phyloP scores from a whole-genome alignment of 2,329 filamentous ascomycete genomes.

The Pseudocercospora fuligena region DNA sequence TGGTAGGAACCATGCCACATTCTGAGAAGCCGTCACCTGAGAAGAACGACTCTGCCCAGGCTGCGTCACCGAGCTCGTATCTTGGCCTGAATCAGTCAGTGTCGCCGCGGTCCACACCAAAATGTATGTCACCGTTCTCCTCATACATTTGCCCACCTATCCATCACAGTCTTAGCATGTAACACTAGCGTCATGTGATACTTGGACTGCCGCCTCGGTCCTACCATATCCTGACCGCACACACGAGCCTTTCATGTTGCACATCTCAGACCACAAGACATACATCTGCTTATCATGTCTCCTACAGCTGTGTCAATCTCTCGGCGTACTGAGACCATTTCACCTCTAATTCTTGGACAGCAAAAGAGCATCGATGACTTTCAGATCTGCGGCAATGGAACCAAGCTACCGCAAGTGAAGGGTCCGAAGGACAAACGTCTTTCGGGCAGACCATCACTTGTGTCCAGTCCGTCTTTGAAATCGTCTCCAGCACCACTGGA shows the following conservation, averaged over 20 bases:
- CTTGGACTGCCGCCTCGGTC: conserved; percentile 13
- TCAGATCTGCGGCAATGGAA: conserved; percentile 43
- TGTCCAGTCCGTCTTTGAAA: conserved; percentile 30
- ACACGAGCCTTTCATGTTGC: background rate
- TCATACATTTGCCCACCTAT: conserved; percentile 5
- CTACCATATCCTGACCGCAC: background rate
- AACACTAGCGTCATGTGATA: background rate
- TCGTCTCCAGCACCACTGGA: conserved; percentile 22
- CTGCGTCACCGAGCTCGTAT: conserved; percentile 37
- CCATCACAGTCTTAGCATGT: background rate
- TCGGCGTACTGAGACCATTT: conserved; percentile 50
- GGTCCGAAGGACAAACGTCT: conserved; percentile 46
- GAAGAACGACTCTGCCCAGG: conserved; percentile 32
- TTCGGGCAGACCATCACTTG: conserved; percentile 46
- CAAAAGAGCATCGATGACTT: conserved; percentile 51
- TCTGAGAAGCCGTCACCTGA: conserved; percentile 25
- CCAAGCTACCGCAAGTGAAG: conserved; percentile 45
- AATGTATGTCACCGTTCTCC: conserved; percentile 33
- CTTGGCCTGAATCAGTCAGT: conserved; percentile 30
- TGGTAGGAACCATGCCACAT: conserved; percentile 29
- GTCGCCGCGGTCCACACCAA: conserved; percentile 33
- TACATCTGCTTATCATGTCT: conserved; percentile 24
- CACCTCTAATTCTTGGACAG: conserved; percentile 52
- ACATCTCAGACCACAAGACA: background rate
- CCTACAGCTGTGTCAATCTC: conserved; percentile 53